These are phyloP conservation scores for Boletus semigastroideus DNA, from an alignment of 1,284 basidiomycete species.

Conservation along the genomic window DNA sequence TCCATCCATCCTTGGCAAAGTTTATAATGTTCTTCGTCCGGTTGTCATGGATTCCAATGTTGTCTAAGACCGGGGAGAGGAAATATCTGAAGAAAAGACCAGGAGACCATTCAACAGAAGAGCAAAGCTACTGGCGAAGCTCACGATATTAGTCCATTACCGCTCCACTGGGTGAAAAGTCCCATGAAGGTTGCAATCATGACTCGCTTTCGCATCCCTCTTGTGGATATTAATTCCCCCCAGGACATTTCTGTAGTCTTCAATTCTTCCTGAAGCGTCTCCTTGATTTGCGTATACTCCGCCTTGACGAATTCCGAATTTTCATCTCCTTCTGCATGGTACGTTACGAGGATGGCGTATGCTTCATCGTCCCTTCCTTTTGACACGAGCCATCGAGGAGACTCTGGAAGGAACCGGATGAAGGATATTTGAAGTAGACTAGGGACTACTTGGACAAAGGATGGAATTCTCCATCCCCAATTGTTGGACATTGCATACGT, in stretches of 20 bases:
- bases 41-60: conserved; percentile 21
- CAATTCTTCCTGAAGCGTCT: conserved; percentile 30
- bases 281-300: conserved; percentile 15
- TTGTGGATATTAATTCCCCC: background rate
- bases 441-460: conserved; percentile 34
- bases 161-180: conserved; percentile 46
- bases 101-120: background rate
- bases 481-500: conserved; percentile 47
- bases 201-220: conserved; percentile 9
- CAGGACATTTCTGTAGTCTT: background rate
- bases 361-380: conserved; percentile 47
- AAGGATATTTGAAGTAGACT: conserved; percentile 33
- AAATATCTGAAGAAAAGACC: conserved; percentile 1
- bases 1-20: conserved; percentile 14
- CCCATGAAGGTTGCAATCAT: conserved; percentile 32
- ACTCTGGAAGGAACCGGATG: conserved; percentile 54
- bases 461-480: conserved; percentile 54
- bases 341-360: conserved; percentile 14
- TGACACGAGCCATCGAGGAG: conserved; percentile 63
- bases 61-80: conserved; percentile 19
- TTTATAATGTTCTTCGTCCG: conserved; percentile 21
- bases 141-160: background rate
- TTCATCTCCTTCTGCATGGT: conserved; percentile 19
- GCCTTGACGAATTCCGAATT: conserved; percentile 17
- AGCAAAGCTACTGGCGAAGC: background rate